These are phyloP conservation scores for Pterocarpus santalinus DNA, from an alignment of 306 rosid species.

Conservation along the genomic window DNA sequence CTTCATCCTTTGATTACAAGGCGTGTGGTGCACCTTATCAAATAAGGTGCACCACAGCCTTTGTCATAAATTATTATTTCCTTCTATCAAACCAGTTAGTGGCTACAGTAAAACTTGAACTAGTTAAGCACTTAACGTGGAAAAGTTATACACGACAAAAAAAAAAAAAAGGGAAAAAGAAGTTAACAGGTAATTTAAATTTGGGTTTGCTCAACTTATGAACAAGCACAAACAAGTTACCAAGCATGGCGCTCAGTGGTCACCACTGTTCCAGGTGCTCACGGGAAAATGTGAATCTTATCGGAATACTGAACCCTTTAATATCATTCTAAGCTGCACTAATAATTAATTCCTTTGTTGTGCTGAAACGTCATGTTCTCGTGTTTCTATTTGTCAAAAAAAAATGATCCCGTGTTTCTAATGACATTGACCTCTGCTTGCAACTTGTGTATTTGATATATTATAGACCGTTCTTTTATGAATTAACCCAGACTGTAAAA, in stretches of 20 bases:
- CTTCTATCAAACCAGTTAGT: constrained; percentile 26
- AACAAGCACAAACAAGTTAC: neutral
- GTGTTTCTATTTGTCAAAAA: neutral
- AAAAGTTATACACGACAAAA: neutral
- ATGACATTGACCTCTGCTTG: constrained; percentile 21
- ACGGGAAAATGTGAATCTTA: constrained; percentile 28
- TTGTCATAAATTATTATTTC: neutral
- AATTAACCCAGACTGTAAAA: neutral
- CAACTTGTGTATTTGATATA: constrained; percentile 27
- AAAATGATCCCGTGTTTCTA: neutral
- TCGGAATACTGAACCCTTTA: constrained; percentile 10
- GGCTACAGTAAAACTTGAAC: constrained; percentile 34
- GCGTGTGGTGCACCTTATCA: too few species aligned
- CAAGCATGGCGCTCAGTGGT: constrained; percentile 23
- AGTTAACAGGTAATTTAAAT: too few species aligned
- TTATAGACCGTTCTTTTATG: neutral
- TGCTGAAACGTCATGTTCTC: too few species aligned
- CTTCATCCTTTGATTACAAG: too few species aligned
- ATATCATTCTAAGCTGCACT: neutral
- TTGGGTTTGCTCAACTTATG: too few species aligned
- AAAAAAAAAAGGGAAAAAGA: too few species aligned
- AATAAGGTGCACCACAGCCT: too few species aligned
- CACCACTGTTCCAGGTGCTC: constrained; percentile 38
- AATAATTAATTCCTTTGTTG: too few species aligned
- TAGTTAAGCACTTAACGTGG: neutral